phyloP scores from a whole-genome alignment of 345 rosid genomes.

The Ceriops tagal region DNA sequence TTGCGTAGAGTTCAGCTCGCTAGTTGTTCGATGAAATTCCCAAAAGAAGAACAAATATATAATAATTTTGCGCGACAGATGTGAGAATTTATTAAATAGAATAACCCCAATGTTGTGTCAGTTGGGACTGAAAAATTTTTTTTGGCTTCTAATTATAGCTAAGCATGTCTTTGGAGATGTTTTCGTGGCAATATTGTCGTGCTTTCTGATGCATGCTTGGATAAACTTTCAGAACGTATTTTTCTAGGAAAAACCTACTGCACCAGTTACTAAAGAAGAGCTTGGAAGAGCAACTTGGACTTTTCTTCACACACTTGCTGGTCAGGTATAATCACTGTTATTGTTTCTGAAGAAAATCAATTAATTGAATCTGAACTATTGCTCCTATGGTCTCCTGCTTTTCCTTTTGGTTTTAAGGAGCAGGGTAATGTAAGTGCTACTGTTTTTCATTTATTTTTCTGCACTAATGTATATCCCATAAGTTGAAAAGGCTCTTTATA shows the following conservation, averaged over 20 bases:
- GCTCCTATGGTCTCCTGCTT: too few species aligned
- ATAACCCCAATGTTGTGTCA: neutral
- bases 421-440: too few species aligned
- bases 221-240: neutral
- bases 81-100: neutral
- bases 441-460: neutral
- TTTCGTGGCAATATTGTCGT: neutral
- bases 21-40: conserved; percentile 54
- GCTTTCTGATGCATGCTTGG: neutral
- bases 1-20: neutral
- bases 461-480: neutral
- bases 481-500: neutral
- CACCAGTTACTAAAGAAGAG: conserved; percentile 83
- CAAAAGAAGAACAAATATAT: conserved; percentile 6
- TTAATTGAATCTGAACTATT: neutral
- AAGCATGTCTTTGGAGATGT: too few species aligned
- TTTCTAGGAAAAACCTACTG: conserved; percentile 49
- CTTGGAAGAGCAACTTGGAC: conserved; percentile 98
- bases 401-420: neutral
- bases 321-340: conserved; percentile 53
- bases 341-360: neutral
- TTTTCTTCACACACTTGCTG: conserved; percentile 91
- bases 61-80: neutral
- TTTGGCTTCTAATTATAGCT: neutral
- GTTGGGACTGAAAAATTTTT: neutral